Percentiles rank a stretch among this genome's conserved stretches.
Conservation (phyloP, 2,329 filamentous ascomycete genomes). For the Aspergillus aculeatinus region DNA sequence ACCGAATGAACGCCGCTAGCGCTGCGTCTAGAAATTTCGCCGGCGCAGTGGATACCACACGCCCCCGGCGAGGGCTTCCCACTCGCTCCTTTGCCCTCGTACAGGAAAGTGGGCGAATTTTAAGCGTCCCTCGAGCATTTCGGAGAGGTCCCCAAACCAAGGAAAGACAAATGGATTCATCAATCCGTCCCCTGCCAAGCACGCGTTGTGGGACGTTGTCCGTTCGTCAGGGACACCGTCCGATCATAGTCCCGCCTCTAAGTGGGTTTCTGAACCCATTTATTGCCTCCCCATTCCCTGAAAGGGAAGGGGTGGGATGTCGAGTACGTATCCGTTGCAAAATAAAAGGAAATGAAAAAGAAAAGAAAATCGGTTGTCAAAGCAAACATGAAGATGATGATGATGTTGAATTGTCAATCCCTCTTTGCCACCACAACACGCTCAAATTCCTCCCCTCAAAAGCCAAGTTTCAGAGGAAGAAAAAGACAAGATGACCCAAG, state of each 20-base stretch:
- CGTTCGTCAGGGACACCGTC: conserved; percentile 23
- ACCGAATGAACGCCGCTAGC: conserved; percentile 23
- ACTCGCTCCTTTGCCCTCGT: conserved; percentile 1
- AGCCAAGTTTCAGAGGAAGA: background rate
- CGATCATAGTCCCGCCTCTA: conserved; percentile 20
- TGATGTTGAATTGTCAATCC: background rate
- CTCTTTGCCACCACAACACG: background rate
- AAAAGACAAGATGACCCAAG: background rate
- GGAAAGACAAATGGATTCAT: conserved; percentile 16
- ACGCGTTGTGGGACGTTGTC: conserved; percentile 26
- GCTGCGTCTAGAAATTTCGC: conserved; percentile 31
- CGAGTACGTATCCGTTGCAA: background rate
- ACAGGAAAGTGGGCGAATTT: conserved; percentile 4
- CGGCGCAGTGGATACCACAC: conserved; percentile 11
- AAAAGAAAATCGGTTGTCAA: background rate
- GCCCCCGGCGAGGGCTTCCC: background rate
- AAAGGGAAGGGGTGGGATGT: background rate
- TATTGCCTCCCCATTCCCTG: background rate
- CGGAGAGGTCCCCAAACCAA: background rate
- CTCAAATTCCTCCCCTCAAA: background rate
- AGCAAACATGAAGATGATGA: background rate
- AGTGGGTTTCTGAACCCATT: conserved; percentile 13
- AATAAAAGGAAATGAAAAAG: background rate
- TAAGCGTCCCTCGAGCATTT: conserved; percentile 5
- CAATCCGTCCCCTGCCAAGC: conserved; percentile 24